Percentiles rank a stretch among this genome's conserved stretches.
Conservation (phyloP, 345 rosid genomes). For the Heritiera littoralis region DNA sequence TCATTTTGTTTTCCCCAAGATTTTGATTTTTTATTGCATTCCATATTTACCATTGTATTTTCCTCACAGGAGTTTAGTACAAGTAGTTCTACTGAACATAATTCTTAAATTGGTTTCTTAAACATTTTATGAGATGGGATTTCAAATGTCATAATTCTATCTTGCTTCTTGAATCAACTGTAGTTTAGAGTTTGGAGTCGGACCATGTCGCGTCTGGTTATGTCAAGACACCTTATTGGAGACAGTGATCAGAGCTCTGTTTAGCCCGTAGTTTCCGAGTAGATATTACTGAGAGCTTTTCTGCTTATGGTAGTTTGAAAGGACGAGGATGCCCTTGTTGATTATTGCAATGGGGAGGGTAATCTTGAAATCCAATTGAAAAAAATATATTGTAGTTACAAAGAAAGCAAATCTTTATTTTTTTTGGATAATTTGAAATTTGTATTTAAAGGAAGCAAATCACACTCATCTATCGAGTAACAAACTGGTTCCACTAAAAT, state of each 20-base stretch:
- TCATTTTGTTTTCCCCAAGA: conserved; percentile 19
- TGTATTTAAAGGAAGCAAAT: too few relatives aligned
- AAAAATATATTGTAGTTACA: too few relatives aligned
- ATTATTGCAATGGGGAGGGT: neutral
- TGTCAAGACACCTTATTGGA: too few relatives aligned
- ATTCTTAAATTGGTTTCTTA: neutral
- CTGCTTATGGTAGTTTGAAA: neutral
- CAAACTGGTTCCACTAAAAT: too few relatives aligned
- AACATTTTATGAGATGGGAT: neutral
- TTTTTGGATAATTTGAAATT: too few relatives aligned
- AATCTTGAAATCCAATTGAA: neutral
- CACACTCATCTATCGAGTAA: too few relatives aligned
- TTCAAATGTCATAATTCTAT: too few relatives aligned
- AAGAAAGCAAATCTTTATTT: too few relatives aligned
- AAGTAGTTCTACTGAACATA: neutral
- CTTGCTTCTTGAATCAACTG: neutral
- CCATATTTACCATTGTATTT: neutral
- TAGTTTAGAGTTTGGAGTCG: too few relatives aligned
- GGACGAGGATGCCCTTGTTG: neutral
- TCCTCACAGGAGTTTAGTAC: neutral
- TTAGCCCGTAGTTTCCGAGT: too few relatives aligned
- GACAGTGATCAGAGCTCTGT: neutral
- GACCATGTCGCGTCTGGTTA: too few relatives aligned
- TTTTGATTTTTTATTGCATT: conserved; percentile 14
- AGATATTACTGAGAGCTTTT: too few relatives aligned